Base-by-base conservation (phyloP, 2,329 filamentous ascomycete species). In the Botryotinia convoluta region DNA sequence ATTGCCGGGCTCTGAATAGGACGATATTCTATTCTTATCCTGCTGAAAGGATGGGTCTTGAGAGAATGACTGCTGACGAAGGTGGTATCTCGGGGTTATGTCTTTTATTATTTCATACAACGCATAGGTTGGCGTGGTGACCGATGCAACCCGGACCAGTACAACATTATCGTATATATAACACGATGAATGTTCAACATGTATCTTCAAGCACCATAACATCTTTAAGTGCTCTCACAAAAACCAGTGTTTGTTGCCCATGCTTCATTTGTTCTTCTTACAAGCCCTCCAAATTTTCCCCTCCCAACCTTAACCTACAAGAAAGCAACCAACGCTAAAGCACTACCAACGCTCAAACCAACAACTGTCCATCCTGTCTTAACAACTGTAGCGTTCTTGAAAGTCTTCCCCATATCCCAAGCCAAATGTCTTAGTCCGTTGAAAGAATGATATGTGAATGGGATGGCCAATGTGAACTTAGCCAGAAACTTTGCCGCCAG, bases 361-460 rank as follows among this genome's bases (percentile, higher is more conserved):
- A 92, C 82, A 45, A 88, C 88, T 59, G 85, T 81, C 89, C 90
- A 93, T 26, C 91, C 91, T 1, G 88, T 90, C 82, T 84, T 85
- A 77, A 89, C 88, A 74, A 93, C 90, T 79, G 87, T 84, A 82
- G 87, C 84, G 81, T 93, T 93, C 79, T 84, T 87, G 75, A 93
- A 87, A 69, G 86, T 84, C 78, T 84, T 84, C 69, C 89, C 90
- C 57, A 87, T 82, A 85, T 93, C 91, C 91, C 91, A 93, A 26
- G 86, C 80, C 85, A 93, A 85, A 87, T 93, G 91, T 80, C 91
- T 87, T 32, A 93, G 51, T n/a, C 91, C 91, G 80, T 92, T 93
- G 79, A 91, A 84, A 75, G 81, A 83, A 82, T 93, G 91, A 83
- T 88, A 93, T 68, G 89, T 89, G 82, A 93, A 92, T 5, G 90